Conservation (phyloP, 345 rosid species). For the Sonneratia caseolaris region DNA sequence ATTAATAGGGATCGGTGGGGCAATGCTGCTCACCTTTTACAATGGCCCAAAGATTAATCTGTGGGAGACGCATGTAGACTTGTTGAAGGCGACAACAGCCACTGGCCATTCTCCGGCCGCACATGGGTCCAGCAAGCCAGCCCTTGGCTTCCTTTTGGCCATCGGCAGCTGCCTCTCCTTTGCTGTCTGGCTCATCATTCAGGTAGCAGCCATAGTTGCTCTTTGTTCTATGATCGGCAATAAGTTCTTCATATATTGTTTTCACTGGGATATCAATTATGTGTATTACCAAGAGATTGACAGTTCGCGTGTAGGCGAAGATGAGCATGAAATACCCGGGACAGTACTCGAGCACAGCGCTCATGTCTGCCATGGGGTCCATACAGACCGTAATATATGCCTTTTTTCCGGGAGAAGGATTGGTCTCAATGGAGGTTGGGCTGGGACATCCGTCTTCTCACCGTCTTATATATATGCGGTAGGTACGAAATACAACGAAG, state of each 20-base stretch:
- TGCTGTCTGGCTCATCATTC: too few relatives aligned
- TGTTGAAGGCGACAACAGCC: slow-evolving; percentile 8
- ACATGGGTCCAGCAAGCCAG: background rate
- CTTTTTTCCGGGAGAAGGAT: slow-evolving; percentile 17
- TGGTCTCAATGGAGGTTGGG: slow-evolving; percentile 26
- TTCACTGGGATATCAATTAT: too few relatives aligned
- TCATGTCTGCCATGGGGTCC: slow-evolving; percentile 7
- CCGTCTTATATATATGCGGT: slow-evolving; percentile 15
- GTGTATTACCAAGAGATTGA: too few relatives aligned
- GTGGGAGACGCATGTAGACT: slow-evolving; percentile 19
- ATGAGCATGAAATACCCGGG: background rate
- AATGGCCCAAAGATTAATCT: slow-evolving; percentile 31
- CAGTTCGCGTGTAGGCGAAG: slow-evolving; percentile 1
- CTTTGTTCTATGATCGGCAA: too few relatives aligned
- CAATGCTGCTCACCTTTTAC: slow-evolving; percentile 50
- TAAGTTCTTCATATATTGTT: too few relatives aligned
- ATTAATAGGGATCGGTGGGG: slow-evolving; percentile 40
- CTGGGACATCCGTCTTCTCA: slow-evolving; percentile 21
- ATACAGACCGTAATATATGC: slow-evolving; percentile 10
- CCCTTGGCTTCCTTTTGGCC: slow-evolving; percentile 3
- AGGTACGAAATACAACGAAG: background rate
- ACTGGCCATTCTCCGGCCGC: background rate
- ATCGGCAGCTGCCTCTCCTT: slow-evolving; percentile 8
- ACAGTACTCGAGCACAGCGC: slow-evolving; percentile 7
- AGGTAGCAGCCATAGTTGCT: too few relatives aligned